phyloP scores from a whole-genome alignment of 2,329 filamentous ascomycete genomes.

The Sporothrix phasma region DNA sequence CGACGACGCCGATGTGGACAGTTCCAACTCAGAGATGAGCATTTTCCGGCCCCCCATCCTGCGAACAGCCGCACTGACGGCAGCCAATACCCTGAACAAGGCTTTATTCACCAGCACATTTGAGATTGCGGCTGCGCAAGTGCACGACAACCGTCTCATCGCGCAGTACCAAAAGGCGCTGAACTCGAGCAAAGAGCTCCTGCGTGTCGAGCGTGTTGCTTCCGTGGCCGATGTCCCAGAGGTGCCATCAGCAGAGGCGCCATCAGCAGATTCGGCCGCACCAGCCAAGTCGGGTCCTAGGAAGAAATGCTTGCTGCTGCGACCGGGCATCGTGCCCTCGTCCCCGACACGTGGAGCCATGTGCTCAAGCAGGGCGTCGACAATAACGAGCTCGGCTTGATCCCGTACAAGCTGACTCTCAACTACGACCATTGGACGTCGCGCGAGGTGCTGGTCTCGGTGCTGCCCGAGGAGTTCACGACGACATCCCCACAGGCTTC shows the following conservation, averaged over 20 bases:
- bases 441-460: slow-evolving; percentile 73
- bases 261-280: slow-evolving; percentile 34
- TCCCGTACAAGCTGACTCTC: slow-evolving; percentile 66
- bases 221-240: slow-evolving; percentile 56
- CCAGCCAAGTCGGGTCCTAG: not conserved
- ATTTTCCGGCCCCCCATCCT: slow-evolving; percentile 71
- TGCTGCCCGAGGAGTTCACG: slow-evolving; percentile 70
- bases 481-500: slow-evolving; percentile 77
- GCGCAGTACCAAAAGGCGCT: slow-evolving; percentile 59
- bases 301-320: slow-evolving; percentile 51
- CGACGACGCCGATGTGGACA: slow-evolving; percentile 4
- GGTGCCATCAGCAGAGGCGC: slow-evolving; percentile 22
- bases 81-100: slow-evolving; percentile 53
- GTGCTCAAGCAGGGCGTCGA: slow-evolving; percentile 59
- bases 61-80: slow-evolving; percentile 55
- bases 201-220: slow-evolving; percentile 53
- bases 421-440: slow-evolving; percentile 84
- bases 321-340: slow-evolving; percentile 43
- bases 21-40: slow-evolving; percentile 32
- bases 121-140: slow-evolving; percentile 65
- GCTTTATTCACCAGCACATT: slow-evolving; percentile 71
- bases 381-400: slow-evolving; percentile 59
- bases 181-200: slow-evolving; percentile 53
- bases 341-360: slow-evolving; percentile 66
- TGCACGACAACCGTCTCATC: slow-evolving; percentile 68